Base-by-base conservation (phyloP, 129 eudicot species). In the Gnaphalium uliginosum region DNA sequence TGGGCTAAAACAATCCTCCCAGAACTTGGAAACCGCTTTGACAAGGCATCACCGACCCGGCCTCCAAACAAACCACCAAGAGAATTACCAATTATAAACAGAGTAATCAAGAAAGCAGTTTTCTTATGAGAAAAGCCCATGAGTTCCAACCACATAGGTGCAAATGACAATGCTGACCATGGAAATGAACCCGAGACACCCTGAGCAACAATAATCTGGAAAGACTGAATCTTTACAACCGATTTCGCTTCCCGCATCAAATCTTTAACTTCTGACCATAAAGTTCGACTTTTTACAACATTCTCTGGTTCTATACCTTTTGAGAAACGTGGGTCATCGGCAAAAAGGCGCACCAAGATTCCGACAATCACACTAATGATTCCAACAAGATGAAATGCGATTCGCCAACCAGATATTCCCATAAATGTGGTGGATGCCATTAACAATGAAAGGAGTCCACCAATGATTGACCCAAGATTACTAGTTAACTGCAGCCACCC, bases 71-170 rank as follows among this genome's bases (percentile, higher is more conserved):
- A 79, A 21, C 98, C 98, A 17, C 97, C 98, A 74, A 91, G 19
- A 21, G 98, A 94, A 87, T 72, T 83, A 32, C 86, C 97, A 19
- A 91, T 48, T 21, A 89, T 88, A 71, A 94, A 90, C 56, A 87
- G 70, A 57, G 87, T 89, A 4, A 89, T 79, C 69, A 94, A 85
- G 13, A 87, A 71, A 62, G 92, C 96, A 27, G 97, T 91, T 48
- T 77, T 69, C 82, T 74, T 71, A 56, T 94, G 98, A 50, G 97
- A 87, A 66, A 94, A 91, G 18, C 98, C 97, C 15, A 69, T 76
- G 30, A 94, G 90, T 76, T 94, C 98, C 64, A 94, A 78, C 98
- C 97, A 94, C 98, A 94, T 90, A n/a, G 97, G 85, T 17, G 97
- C 89, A 83, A 94, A 94, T 27, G 98, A 88, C 84, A 94, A 72